These are phyloP conservation scores for Echium plantagineum DNA, from an alignment of 257 asterid genomes.

Conservation along the genomic window DNA sequence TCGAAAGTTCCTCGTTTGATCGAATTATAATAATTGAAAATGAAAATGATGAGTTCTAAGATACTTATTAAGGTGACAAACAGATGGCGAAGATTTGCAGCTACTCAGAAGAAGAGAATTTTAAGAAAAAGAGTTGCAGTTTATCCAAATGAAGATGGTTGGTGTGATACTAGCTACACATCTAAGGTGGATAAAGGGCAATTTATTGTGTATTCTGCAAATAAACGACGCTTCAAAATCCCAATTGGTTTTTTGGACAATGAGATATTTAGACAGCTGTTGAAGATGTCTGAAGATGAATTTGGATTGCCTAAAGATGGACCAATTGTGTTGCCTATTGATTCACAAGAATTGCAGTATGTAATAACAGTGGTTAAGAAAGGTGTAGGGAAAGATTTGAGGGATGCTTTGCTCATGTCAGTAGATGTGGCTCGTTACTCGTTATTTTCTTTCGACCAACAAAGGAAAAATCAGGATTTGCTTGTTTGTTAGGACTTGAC, in stretches of 20 bases:
- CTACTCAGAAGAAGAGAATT: slow-evolving; percentile 14
- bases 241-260: slow-evolving; percentile 7
- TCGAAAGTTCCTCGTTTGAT: too few relatives aligned
- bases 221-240: neutral
- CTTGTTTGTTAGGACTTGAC: neutral
- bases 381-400: neutral
- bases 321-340: slow-evolving; percentile 9
- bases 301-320: slow-evolving; percentile 11
- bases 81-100: slow-evolving; percentile 23
- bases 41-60: slow-evolving; percentile 17
- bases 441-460: neutral
- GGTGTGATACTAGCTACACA: neutral
- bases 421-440: neutral
- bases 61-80: slow-evolving; percentile 22
- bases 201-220: neutral
- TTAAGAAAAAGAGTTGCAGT: neutral
- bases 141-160: neutral
- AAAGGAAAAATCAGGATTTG: neutral
- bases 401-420: slow-evolving; percentile 10
- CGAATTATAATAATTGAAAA: too few relatives aligned
- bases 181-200: slow-evolving; percentile 5
- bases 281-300: slow-evolving; percentile 9
- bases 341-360: neutral
- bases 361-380: neutral
- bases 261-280: slow-evolving; percentile 7